Evolutionary conservation across 495 filamentous ascomycete genomes (phyloP).

Genomic region (Hypoxylon cercidicola): DNA sequence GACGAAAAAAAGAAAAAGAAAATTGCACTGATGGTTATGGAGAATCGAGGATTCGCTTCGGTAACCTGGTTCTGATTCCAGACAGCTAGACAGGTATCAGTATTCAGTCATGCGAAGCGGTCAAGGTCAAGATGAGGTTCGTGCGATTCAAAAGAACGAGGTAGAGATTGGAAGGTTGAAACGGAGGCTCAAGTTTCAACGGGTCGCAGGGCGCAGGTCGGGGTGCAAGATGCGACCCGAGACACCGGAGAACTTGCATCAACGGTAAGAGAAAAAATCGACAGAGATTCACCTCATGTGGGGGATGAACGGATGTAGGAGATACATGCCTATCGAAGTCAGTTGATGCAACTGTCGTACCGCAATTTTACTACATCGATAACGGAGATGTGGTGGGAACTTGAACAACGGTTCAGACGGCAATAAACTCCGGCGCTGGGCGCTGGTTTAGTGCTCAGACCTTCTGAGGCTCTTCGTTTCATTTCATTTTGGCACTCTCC

Average conservation of each 20-base stretch:
- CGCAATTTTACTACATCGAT: conserved; percentile 27
- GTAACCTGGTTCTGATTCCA: background rate
- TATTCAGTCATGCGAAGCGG: conserved; percentile 5
- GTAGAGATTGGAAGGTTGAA: conserved; percentile 34
- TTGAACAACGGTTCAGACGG: conserved; percentile 31
- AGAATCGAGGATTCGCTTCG: background rate
- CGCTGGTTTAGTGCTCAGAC: conserved; percentile 27
- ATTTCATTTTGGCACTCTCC: background rate
- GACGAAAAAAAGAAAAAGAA: background rate
- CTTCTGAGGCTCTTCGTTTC: conserved; percentile 9
- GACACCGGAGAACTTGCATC: conserved; percentile 29
- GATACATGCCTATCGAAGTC: too few species aligned
- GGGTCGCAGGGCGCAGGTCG: conserved; percentile 37
- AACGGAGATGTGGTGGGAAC: conserved; percentile 16
- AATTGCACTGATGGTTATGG: background rate
- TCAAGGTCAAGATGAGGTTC: conserved; percentile 24
- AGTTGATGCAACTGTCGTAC: conserved; percentile 27
- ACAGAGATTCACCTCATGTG: conserved; percentile 16
- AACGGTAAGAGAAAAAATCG: conserved; percentile 19
- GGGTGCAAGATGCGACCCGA: conserved; percentile 35
- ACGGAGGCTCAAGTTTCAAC: conserved; percentile 42
- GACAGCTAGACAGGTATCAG: too few species aligned
- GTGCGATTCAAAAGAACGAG: conserved; percentile 13
- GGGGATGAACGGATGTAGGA: conserved; percentile 14
- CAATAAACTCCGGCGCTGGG: conserved; percentile 28